These are phyloP conservation scores for Pisolithus albus DNA, from an alignment of 768 basidiomycete genomes.

Conservation along the genomic window DNA sequence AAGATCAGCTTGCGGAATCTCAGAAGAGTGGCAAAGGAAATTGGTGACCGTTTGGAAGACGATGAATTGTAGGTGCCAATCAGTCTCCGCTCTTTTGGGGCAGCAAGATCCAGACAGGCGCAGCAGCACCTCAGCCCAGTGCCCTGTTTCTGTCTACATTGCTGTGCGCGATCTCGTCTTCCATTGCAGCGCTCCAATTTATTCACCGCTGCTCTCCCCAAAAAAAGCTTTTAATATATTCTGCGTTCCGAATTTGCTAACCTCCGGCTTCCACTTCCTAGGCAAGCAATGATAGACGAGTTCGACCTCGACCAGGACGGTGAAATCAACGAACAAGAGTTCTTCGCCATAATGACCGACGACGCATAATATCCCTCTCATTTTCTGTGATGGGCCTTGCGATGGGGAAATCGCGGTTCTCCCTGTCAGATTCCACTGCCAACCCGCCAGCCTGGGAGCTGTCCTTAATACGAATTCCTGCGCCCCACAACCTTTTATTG, in stretches of 20 bases:
- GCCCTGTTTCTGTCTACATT: conserved; percentile 22
- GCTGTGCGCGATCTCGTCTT: conserved; percentile 13
- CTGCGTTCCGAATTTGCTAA: conserved; percentile 25
- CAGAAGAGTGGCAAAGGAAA: conserved; percentile 90
- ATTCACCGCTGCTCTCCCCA: conserved; percentile 20
- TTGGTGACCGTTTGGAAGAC: conserved; percentile 91
- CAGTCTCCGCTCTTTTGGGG: conserved; percentile 9
- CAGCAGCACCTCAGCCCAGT: conserved; percentile 26
- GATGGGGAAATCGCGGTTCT: conserved; percentile 5
- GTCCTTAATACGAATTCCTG: conserved; percentile 11
- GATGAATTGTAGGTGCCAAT: conserved; percentile 79
- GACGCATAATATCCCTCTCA: conserved; percentile 46
- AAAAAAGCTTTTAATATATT: conserved; percentile 7
- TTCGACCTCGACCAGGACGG: conserved; percentile 98
- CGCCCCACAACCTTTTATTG: conserved; percentile 17
- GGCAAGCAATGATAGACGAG: conserved; percentile 99
- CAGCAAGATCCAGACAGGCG: conserved; percentile 10
- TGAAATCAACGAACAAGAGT: conserved; percentile 94
- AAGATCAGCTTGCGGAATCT: conserved; percentile 91
- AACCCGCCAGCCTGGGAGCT: too few relatives aligned
- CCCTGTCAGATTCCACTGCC: conserved; percentile 2
- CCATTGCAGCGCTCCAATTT: conserved; percentile 13
- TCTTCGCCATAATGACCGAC: conserved; percentile 95
- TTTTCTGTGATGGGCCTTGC: neutral
- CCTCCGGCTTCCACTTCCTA: conserved; percentile 32